Percentiles rank a stretch among this genome's conserved stretches.
These are phyloP conservation scores for Pugionium cornutum DNA, from an alignment of 345 rosid genomes.

Conservation along the genomic window DNA sequence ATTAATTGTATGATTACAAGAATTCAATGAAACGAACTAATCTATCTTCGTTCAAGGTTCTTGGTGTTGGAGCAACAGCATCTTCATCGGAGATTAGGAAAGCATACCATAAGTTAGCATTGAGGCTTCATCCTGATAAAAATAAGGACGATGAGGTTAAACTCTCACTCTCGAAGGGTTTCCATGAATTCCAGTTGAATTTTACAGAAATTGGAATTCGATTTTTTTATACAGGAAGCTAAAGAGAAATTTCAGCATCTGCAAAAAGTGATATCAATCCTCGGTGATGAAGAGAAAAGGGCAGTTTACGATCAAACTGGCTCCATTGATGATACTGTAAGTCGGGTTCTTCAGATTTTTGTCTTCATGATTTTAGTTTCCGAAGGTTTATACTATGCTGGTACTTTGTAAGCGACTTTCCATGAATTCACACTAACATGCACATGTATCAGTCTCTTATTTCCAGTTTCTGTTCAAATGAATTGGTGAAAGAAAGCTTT, in stretches of 20 bases:
- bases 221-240: slow-evolving; percentile 61
- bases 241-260: slow-evolving; percentile 94
- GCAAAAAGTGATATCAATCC: slow-evolving; percentile 87
- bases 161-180: neutral
- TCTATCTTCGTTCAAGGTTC: slow-evolving; percentile 50
- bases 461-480: neutral
- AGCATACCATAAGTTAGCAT: slow-evolving; percentile 81
- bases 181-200: too few species aligned
- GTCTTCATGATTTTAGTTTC: neutral
- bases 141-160: slow-evolving; percentile 82
- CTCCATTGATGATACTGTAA: slow-evolving; percentile 83
- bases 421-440: neutral
- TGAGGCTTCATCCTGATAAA: slow-evolving; percentile 91
- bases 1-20: neutral
- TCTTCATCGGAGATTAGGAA: slow-evolving; percentile 79
- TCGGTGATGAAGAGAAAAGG: slow-evolving; percentile 86
- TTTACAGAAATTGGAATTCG: neutral
- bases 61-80: slow-evolving; percentile 71
- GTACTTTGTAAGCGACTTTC: neutral
- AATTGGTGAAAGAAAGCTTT: slow-evolving; percentile 10
- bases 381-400: neutral
- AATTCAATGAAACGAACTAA: neutral
- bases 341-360: slow-evolving; percentile 35
- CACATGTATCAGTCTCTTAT: slow-evolving; percentile 16
- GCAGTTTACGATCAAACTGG: slow-evolving; percentile 88